phyloP scores from a whole-genome alignment of 805 yeast species.

The Tetrapisispora namnaoensis region DNA sequence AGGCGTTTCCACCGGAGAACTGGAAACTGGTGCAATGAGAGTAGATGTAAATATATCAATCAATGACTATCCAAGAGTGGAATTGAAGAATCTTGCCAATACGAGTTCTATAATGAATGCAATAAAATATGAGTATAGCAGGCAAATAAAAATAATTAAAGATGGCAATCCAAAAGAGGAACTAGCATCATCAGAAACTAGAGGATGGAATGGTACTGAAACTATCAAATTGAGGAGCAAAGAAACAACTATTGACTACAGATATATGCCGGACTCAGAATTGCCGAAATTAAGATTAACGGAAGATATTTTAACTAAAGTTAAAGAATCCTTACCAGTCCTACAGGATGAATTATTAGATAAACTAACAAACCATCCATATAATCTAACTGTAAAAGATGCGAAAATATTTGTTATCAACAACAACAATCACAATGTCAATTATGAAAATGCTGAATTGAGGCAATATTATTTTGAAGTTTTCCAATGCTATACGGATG shows the following conservation, averaged over 20 bases:
- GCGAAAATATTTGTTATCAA: constrained; percentile 58
- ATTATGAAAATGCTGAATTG: constrained; percentile 29
- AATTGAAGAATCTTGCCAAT: constrained; percentile 81
- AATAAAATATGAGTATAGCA: constrained; percentile 54
- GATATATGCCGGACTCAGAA: constrained; percentile 94
- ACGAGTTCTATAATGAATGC: constrained; percentile 74
- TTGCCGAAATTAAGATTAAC: constrained; percentile 47
- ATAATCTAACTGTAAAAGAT: constrained; percentile 54
- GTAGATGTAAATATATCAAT: constrained; percentile 92
- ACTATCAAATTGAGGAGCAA: constrained; percentile 66
- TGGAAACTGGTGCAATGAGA: constrained; percentile 91
- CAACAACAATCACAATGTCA: constrained; percentile 23
- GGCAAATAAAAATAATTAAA: constrained; percentile 51
- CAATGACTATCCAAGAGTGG: constrained; percentile 63
- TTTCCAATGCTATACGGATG: constrained; percentile 28
- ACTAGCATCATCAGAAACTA: constrained; percentile 45
- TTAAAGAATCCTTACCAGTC: constrained; percentile 39
- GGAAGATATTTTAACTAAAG: constrained; percentile 32
- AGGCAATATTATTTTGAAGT: constrained; percentile 41
- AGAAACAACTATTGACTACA: constrained; percentile 75
- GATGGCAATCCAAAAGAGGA: constrained; percentile 27
- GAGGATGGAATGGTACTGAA: constrained; percentile 81
- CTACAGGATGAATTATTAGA: constrained; percentile 53
- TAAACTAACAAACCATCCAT: constrained; percentile 40
- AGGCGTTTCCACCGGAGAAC: constrained; percentile 75